Percentiles rank a stretch among this genome's conserved stretches.
Evolutionary conservation across 306 rosid species (phyloP).

Genomic region (Parietaria judaica): DNA sequence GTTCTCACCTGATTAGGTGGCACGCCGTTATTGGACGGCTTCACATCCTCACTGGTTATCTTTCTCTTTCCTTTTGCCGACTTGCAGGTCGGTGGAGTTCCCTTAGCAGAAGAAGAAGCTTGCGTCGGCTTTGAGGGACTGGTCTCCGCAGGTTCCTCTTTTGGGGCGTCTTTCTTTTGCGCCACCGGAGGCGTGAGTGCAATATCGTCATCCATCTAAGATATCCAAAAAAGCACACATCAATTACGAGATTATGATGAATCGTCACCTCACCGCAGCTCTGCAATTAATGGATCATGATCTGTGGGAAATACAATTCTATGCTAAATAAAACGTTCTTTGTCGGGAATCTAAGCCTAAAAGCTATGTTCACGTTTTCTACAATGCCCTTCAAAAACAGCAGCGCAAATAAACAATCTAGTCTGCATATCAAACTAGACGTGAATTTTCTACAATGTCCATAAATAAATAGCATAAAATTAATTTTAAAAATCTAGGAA

Average conservation of each 20-base stretch:
- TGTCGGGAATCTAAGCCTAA: no score
- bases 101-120: constrained; percentile 55
- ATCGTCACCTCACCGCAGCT: constrained; percentile 1
- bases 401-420: no score
- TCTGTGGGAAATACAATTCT: no score
- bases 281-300: background rate
- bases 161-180: constrained; percentile 66
- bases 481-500: no score
- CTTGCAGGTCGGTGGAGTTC: constrained; percentile 57
- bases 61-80: constrained; percentile 81
- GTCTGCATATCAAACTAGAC: no score
- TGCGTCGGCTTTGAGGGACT: constrained; percentile 59
- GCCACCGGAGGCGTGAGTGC: constrained; percentile 38
- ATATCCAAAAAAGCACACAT: constrained; percentile 18
- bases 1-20: constrained; percentile 80
- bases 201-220: constrained; percentile 67
- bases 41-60: constrained; percentile 53
- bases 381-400: no score
- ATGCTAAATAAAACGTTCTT: no score
- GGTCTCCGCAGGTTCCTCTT: constrained; percentile 76
- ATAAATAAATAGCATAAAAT: no score
- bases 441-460: no score
- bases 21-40: constrained; percentile 44
- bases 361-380: no score
- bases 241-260: no score